Percentiles rank a stretch among this genome's conserved stretches.
Conservation (phyloP, 257 asterid species). For the Rhazya stricta region DNA sequence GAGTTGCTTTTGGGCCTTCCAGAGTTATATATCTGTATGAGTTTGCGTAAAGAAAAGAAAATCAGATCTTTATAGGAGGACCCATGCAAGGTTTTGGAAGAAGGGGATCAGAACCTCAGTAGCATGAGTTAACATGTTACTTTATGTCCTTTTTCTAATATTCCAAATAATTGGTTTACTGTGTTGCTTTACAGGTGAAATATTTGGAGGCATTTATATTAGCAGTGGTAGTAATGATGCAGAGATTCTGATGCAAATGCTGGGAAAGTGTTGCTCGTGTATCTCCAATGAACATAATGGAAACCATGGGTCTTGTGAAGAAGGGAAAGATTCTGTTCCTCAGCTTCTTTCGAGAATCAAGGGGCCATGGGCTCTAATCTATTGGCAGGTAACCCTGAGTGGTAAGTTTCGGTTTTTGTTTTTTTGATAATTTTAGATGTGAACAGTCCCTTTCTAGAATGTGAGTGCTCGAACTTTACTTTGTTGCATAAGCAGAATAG, state of each 20-base stretch:
- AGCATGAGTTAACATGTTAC: background rate
- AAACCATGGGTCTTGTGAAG: conserved; percentile 38
- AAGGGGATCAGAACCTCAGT: background rate
- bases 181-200: conserved; percentile 56
- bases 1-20: background rate
- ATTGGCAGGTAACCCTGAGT: conserved; percentile 92
- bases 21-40: background rate
- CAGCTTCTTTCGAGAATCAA: conserved; percentile 74
- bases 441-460: conserved; percentile 6
- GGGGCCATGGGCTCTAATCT: conserved; percentile 96
- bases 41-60: background rate
- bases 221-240: conserved; percentile 57
- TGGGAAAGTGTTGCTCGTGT: conserved; percentile 56
- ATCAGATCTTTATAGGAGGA: background rate
- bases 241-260: conserved; percentile 68
- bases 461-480: conserved; percentile 19
- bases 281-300: conserved; percentile 33
- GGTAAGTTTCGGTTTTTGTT: conserved; percentile 59
- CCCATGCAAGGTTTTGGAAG: background rate
- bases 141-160: background rate
- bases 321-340: conserved; percentile 43
- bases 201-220: conserved; percentile 70
- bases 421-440: conserved; percentile 18
- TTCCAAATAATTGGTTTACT: background rate
- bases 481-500: conserved; percentile 52